Conservation (phyloP, 495 filamentous ascomycete species). For the Durotheca rogersii region DNA sequence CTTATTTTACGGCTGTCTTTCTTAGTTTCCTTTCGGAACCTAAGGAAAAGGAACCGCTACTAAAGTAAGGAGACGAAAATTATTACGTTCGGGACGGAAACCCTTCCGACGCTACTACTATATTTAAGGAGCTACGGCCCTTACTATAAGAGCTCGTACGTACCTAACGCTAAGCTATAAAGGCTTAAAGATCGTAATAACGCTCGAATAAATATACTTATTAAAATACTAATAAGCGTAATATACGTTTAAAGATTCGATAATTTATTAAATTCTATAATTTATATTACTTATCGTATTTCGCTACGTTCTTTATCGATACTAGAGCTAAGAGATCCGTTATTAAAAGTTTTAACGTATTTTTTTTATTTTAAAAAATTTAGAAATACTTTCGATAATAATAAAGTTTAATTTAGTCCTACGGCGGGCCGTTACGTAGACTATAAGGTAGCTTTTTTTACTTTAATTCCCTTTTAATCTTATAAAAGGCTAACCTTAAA, state of each 20-base stretch:
- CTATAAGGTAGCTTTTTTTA: constrained; percentile 9
- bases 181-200: constrained; percentile 56
- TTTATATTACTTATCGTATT: constrained; percentile 75
- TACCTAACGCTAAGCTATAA: constrained; percentile 50
- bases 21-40: too few species aligned
- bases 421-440: constrained; percentile 36
- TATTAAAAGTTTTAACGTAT: constrained; percentile 68
- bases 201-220: constrained; percentile 68
- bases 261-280: constrained; percentile 74
- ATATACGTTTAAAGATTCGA: constrained; percentile 74
- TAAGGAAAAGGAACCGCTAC: background rate
- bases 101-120: constrained; percentile 47
- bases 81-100: constrained; percentile 49
- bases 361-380: constrained; percentile 37
- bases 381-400: constrained; percentile 35
- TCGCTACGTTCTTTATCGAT: constrained; percentile 73
- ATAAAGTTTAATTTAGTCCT: constrained; percentile 36
- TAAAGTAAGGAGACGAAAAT: constrained; percentile 31
- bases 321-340: constrained; percentile 71
- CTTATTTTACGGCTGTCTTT: constrained; percentile 30
- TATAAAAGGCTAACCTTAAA: background rate
- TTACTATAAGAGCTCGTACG: constrained; percentile 28
- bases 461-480: too few species aligned
- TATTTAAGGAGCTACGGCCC: constrained; percentile 43
- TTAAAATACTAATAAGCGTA: constrained; percentile 63